Percentiles rank a stretch among this genome's conserved stretches.
Evolutionary conservation across 345 rosid species (phyloP).

Genomic region (Pseudoturritis turrita): DNA sequence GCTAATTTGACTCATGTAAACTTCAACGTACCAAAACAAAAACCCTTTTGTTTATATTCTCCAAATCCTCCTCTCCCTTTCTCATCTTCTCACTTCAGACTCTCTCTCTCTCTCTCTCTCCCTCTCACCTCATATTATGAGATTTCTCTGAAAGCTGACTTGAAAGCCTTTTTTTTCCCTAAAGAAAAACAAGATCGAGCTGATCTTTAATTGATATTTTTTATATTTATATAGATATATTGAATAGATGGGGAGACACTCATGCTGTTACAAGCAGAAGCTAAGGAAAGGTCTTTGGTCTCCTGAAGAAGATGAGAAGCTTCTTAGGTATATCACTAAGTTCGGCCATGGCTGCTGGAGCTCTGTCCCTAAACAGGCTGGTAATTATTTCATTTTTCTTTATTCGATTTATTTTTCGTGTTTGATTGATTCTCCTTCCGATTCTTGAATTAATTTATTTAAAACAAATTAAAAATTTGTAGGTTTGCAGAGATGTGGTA

Average conservation of each 20-base stretch:
- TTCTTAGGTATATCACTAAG: slow-evolving; percentile 77
- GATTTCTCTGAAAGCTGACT: slow-evolving; percentile 25
- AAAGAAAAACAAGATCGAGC: too few relatives aligned
- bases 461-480: slow-evolving; percentile 1
- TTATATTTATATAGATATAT: neutral
- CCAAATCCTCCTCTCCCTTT: slow-evolving; percentile 36
- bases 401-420: neutral
- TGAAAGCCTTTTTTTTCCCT: neutral
- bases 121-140: slow-evolving; percentile 19
- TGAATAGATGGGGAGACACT: slow-evolving; percentile 76
- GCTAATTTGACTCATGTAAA: slow-evolving; percentile 18
- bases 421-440: neutral
- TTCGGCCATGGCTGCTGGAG: slow-evolving; percentile 98
- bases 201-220: neutral
- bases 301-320: slow-evolving; percentile 98
- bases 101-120: slow-evolving; percentile 7
- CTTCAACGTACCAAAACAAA: slow-evolving; percentile 26
- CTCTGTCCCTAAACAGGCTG: slow-evolving; percentile 97
- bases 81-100: slow-evolving; percentile 35
- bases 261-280: slow-evolving; percentile 97
- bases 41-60: slow-evolving; percentile 32
- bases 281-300: slow-evolving; percentile 99
- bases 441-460: neutral
- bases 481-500: slow-evolving; percentile 98
- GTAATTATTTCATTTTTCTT: slow-evolving; percentile 9